Conservation (phyloP, 768 basidiomycete genomes). For the Lentinula sp. region DNA sequence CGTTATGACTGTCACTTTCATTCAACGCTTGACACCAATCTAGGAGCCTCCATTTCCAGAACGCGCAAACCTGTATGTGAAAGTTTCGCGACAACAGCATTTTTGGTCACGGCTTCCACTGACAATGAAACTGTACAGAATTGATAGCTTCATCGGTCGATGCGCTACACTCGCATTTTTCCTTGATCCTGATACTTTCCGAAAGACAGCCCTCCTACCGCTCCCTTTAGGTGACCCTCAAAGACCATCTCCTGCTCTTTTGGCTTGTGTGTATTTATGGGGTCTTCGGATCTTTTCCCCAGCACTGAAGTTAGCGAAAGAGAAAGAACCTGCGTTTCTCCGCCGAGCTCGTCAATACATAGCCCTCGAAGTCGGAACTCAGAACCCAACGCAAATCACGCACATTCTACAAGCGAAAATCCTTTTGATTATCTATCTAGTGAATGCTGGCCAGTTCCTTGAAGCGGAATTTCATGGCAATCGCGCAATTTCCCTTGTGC, state of each 20-base stretch:
- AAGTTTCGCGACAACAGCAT: neutral
- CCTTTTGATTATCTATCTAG: neutral
- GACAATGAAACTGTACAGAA: neutral
- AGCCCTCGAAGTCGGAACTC: neutral
- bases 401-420: neutral
- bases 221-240: slow-evolving; percentile 21
- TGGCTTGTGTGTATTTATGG: neutral
- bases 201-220: slow-evolving; percentile 22
- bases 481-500: neutral
- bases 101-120: neutral
- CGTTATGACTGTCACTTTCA: neutral
- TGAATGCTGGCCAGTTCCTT: neutral
- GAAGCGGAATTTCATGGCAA: neutral
- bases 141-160: neutral
- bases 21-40: neutral
- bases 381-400: neutral
- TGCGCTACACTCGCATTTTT: slow-evolving; percentile 30
- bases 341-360: neutral
- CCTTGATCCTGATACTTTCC: slow-evolving; percentile 39
- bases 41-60: neutral
- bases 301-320: neutral
- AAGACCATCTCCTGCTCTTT: slow-evolving; percentile 22
- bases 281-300: neutral
- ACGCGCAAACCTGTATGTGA: neutral
- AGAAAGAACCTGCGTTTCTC: neutral